Evolutionary conservation across 495 filamentous ascomycete genomes (phyloP).

Genomic region (Hypoxylon subgilvum): DNA sequence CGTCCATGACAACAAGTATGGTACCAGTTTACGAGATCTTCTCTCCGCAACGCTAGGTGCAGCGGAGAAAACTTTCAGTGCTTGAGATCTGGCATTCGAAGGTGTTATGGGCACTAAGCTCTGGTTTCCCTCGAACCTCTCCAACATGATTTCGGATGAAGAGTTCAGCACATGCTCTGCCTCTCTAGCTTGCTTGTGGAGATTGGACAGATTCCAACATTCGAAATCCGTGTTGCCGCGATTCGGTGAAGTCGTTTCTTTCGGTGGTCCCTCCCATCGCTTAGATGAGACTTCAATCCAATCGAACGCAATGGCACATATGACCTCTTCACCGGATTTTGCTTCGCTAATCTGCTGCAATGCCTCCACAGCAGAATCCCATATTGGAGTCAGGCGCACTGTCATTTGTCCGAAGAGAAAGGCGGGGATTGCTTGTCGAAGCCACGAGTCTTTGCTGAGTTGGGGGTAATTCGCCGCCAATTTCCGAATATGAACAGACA

Average conservation of each 20-base stretch:
- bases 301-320: conserved; percentile 74
- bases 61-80: conserved; percentile 76
- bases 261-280: conserved; percentile 47
- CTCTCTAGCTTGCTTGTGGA: conserved; percentile 55
- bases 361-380: conserved; percentile 79
- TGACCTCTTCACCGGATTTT: conserved; percentile 71
- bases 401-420: conserved; percentile 92
- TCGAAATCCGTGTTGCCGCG: conserved; percentile 69
- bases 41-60: conserved; percentile 82
- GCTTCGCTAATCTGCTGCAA: conserved; percentile 76
- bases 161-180: conserved; percentile 48
- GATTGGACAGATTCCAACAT: conserved; percentile 72
- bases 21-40: conserved; percentile 80
- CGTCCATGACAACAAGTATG: conserved; percentile 82
- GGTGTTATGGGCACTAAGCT: conserved; percentile 47
- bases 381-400: conserved; percentile 77
- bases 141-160: conserved; percentile 55
- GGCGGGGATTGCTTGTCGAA: conserved; percentile 72
- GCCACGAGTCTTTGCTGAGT: conserved; percentile 63
- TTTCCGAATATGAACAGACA: conserved; percentile 85
- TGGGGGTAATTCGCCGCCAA: conserved; percentile 67
- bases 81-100: conserved; percentile 68
- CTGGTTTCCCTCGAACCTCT: conserved; percentile 57
- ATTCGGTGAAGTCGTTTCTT: conserved; percentile 12
- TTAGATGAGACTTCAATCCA: conserved; percentile 73